Percentiles rank a stretch among this genome's conserved stretches.
These are phyloP conservation scores for Pleurotus tuoliensis DNA, from an alignment of 768 basidiomycete genomes.

Conservation along the genomic window DNA sequence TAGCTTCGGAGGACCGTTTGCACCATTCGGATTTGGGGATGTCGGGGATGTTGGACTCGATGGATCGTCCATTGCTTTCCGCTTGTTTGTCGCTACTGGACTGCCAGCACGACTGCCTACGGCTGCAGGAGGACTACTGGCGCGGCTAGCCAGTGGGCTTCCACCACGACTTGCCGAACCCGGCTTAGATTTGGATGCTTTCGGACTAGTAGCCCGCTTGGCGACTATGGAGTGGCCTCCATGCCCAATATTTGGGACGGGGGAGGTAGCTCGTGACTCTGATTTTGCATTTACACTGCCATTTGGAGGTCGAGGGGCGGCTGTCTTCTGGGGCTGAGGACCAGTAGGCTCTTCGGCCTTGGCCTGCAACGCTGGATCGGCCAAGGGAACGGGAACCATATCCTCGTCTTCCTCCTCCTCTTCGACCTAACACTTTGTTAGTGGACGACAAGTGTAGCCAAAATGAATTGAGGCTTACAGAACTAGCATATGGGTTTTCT, in stretches of 20 bases:
- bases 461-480: slow-evolving; percentile 39
- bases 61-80: slow-evolving; percentile 42
- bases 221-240: slow-evolving; percentile 80
- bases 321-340: slow-evolving; percentile 40
- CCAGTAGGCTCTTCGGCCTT: slow-evolving; percentile 31
- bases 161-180: slow-evolving; percentile 46
- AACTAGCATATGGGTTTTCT: slow-evolving; percentile 78
- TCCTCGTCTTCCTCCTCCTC: slow-evolving; percentile 74
- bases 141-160: slow-evolving; percentile 45
- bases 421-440: slow-evolving; percentile 42
- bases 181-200: slow-evolving; percentile 55
- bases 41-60: slow-evolving; percentile 21
- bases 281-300: slow-evolving; percentile 18
- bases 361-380: slow-evolving; percentile 41
- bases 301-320: slow-evolving; percentile 27
- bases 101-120: slow-evolving; percentile 40
- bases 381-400: slow-evolving; percentile 28
- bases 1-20: slow-evolving; percentile 34
- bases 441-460: not conserved
- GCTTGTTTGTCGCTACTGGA: slow-evolving; percentile 30
- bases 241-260: slow-evolving; percentile 34
- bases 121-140: slow-evolving; percentile 12
- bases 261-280: slow-evolving; percentile 59
- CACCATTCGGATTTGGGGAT: slow-evolving; percentile 43
- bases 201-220: slow-evolving; percentile 82